Evolutionary conservation across 1,139 yeast species (phyloP).

Genomic region (Kazachstania sp.): DNA sequence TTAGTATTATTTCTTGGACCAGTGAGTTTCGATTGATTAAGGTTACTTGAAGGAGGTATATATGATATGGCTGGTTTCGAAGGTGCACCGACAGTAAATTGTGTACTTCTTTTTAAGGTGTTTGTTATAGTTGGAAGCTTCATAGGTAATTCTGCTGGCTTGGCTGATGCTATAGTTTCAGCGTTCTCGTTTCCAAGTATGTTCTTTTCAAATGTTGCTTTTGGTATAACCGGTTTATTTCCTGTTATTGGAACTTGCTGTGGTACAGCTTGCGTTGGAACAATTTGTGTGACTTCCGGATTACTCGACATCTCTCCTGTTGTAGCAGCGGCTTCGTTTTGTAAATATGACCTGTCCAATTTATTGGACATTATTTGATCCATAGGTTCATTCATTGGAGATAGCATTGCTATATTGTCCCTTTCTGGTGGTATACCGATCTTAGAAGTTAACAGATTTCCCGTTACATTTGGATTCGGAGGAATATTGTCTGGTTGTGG

Average conservation of each 20-base stretch:
- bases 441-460: background rate
- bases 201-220: too few species aligned
- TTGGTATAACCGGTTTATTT: background rate
- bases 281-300: background rate
- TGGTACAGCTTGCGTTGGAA: background rate
- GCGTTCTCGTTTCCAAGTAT: too few species aligned
- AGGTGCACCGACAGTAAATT: background rate
- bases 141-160: background rate
- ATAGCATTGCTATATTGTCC: background rate
- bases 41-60: background rate
- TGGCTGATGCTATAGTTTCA: background rate
- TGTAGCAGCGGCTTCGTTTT: background rate
- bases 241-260: background rate
- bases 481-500: background rate
- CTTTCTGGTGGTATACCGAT: background rate
- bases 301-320: background rate
- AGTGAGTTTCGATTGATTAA: background rate
- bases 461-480: background rate
- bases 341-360: background rate
- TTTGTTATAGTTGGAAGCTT: conserved; percentile 2
- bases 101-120: conserved; percentile 1
- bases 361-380: conserved; percentile 2
- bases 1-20: background rate
- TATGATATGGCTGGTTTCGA: background rate
- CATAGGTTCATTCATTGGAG: background rate